phyloP scores from a whole-genome alignment of 228 moss, liverwort and hornwort species.

The Sphagnum magellanicum region DNA sequence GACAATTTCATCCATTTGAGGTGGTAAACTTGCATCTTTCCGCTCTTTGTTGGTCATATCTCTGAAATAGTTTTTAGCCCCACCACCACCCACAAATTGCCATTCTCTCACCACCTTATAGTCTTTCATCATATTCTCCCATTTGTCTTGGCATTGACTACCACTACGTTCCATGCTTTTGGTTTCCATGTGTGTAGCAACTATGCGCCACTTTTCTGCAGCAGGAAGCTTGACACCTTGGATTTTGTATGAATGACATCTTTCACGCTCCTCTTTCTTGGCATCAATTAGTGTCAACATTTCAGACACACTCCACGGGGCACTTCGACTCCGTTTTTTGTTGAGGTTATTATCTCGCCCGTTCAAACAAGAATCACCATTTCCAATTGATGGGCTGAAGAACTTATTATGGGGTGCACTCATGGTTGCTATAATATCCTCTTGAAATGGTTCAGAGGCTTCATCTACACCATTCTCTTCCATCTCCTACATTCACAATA shows the following conservation, averaged over 20 bases:
- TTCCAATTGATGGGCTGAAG: conserved; percentile 24
- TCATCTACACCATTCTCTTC: conserved; percentile 53
- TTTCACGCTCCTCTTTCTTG: conserved; percentile 82
- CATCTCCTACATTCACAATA: conserved; percentile 24
- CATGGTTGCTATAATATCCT: conserved; percentile 37
- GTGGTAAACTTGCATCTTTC: conserved; percentile 86
- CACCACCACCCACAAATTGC: conserved; percentile 61
- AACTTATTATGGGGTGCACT: conserved; percentile 34
- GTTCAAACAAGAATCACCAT: conserved; percentile 24
- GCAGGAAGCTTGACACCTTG: conserved; percentile 86
- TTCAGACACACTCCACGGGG: conserved; percentile 88
- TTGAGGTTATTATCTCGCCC: conserved; percentile 24
- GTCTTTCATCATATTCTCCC: conserved; percentile 99
- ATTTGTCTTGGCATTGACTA: conserved; percentile 94
- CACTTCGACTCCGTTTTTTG: conserved; percentile 86
- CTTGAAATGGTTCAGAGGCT: conserved; percentile 67
- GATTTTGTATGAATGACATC: conserved; percentile 67
- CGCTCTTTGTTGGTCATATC: conserved; percentile 97
- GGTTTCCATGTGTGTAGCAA: conserved; percentile 81
- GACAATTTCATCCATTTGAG: conserved; percentile 87
- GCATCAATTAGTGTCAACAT: conserved; percentile 87
- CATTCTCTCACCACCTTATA: conserved; percentile 88
- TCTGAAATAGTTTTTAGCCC: conserved; percentile 76
- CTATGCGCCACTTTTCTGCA: conserved; percentile 84
- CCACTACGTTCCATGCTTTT: conserved; percentile 94